These are phyloP conservation scores for Parmelia sp. DNA, from an alignment of 495 filamentous ascomycete genomes.

Conservation along the genomic window DNA sequence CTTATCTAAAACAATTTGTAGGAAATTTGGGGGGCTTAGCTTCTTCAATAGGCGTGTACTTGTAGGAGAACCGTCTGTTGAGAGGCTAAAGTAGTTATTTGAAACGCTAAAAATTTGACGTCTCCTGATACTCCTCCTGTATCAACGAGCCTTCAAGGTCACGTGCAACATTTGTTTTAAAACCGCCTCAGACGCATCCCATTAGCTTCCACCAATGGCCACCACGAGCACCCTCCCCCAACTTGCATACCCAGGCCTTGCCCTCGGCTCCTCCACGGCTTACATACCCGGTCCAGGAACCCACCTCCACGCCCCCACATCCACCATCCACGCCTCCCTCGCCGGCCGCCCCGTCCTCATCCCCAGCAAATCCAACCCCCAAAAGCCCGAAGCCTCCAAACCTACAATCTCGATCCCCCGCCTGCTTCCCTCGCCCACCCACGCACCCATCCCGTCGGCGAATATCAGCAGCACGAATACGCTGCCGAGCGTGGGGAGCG, in stretches of 20 bases:
- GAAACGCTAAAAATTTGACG: too few relatives aligned
- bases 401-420: conserved; percentile 32
- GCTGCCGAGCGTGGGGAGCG: conserved; percentile 70
- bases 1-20: too few relatives aligned
- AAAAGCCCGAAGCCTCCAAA: conserved; percentile 27
- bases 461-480: conserved; percentile 53
- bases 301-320: conserved; percentile 54
- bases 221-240: conserved; percentile 13
- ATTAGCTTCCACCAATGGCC: conserved; percentile 7
- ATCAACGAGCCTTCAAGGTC: too few relatives aligned
- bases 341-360: conserved; percentile 44
- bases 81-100: too few relatives aligned
- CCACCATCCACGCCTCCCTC: conserved; percentile 65
- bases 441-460: conserved; percentile 25
- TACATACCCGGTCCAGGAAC: conserved; percentile 73
- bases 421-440: conserved; percentile 34
- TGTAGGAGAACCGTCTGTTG: too few relatives aligned
- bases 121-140: background rate
- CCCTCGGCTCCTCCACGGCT: conserved; percentile 58
- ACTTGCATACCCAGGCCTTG: conserved; percentile 59
- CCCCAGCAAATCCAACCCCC: conserved; percentile 31
- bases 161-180: background rate
- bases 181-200: background rate
- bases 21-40: too few relatives aligned
- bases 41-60: too few relatives aligned